phyloP scores from a whole-genome alignment of 2,329 filamentous ascomycete genomes.

The Tolypocladium sp. region DNA sequence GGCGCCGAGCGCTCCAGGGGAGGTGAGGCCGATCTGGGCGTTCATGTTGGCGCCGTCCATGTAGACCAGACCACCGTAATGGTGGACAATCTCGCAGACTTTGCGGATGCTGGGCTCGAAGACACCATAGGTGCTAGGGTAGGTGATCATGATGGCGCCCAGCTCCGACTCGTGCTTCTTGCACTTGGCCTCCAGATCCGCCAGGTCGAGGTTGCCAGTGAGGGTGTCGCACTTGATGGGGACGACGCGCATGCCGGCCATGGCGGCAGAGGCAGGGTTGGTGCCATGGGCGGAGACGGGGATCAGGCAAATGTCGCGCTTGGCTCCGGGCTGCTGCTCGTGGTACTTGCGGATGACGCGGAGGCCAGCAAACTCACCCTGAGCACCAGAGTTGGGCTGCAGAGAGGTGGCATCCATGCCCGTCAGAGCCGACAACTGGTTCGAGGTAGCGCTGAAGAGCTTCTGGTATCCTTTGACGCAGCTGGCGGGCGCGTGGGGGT shows the following conservation, averaged over 20 bases:
- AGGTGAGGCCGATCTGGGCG: constrained; percentile 91
- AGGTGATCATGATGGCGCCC: constrained; percentile 93
- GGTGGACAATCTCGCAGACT: constrained; percentile 77
- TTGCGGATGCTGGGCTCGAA: constrained; percentile 86
- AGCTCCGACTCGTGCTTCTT: constrained; percentile 79
- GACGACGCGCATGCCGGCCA: constrained; percentile 92
- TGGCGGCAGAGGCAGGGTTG: constrained; percentile 88
- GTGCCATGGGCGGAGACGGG: constrained; percentile 93
- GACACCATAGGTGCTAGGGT: constrained; percentile 89
- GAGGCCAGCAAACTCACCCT: constrained; percentile 89
- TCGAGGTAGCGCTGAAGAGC: constrained; percentile 64
- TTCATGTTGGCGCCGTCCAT: constrained; percentile 99
- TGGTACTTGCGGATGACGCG: constrained; percentile 81
- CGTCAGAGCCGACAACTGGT: constrained; percentile 72
- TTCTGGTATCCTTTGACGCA: constrained; percentile 58
- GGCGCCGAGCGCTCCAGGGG: constrained; percentile 87
- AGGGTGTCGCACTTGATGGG: constrained; percentile 81
- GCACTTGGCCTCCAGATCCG: constrained; percentile 79
- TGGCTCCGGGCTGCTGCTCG: constrained; percentile 55
- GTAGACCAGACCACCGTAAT: constrained; percentile 87
- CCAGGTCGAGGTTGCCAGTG: constrained; percentile 84
- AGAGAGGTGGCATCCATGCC: constrained; percentile 84
- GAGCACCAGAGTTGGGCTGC: constrained; percentile 91
- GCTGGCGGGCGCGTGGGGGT: constrained; percentile 64
- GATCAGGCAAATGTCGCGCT: constrained; percentile 87